Evolutionary conservation across 176 grass and related monocot genomes (phyloP).

Genomic region (Chloris gayana): DNA sequence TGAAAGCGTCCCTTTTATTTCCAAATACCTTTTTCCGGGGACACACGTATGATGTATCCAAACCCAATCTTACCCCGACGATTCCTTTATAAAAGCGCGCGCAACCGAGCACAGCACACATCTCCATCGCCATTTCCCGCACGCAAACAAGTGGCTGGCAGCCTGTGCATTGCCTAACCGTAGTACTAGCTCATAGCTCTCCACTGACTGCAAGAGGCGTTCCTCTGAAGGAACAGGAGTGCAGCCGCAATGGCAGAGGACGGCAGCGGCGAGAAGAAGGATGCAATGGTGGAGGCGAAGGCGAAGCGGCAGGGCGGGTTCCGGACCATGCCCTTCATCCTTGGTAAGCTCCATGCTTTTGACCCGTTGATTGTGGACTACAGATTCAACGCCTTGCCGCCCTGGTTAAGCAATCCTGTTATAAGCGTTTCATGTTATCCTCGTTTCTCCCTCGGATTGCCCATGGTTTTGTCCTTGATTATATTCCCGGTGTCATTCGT

Average conservation of each 20-base stretch:
- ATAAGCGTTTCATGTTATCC: neutral
- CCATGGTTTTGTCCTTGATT: neutral
- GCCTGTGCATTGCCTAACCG: slow-evolving; percentile 24
- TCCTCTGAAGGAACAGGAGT: neutral
- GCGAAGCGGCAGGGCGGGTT: slow-evolving; percentile 63
- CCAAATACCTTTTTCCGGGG: neutral
- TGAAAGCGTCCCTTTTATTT: neutral
- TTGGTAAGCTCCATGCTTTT: slow-evolving; percentile 44
- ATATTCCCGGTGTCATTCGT: neutral
- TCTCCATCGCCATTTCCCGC: slow-evolving; percentile 37
- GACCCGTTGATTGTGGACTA: neutral
- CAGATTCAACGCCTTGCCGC: neutral
- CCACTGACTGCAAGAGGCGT: neutral
- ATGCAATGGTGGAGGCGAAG: neutral
- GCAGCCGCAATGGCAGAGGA: slow-evolving; percentile 48
- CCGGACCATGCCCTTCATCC: slow-evolving; percentile 92
- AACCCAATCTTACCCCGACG: neutral
- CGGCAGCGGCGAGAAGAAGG: slow-evolving; percentile 27
- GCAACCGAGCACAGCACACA: neutral
- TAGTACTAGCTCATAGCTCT: slow-evolving; percentile 22
- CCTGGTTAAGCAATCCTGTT: neutral
- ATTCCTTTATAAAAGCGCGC: slow-evolving; percentile 19
- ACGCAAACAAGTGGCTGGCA: slow-evolving; percentile 1
- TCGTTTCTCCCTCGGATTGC: slow-evolving; percentile 12
- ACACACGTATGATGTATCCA: neutral